Base-by-base conservation (phyloP, 352 stramenopile genomes). In the Globisporangium camurandrum region DNA sequence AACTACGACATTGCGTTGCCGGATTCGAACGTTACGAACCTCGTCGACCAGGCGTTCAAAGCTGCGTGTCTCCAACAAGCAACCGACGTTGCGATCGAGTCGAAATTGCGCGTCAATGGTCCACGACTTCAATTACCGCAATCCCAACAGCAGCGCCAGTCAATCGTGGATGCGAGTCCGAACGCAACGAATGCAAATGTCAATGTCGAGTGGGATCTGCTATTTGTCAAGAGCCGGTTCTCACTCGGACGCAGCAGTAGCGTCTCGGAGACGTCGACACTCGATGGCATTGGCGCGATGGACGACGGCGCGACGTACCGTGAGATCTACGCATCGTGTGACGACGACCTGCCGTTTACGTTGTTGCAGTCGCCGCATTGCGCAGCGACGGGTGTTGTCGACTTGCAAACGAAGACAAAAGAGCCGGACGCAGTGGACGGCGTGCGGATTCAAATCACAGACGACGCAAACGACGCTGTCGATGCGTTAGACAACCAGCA, bases 1-100 rank as follows among this genome's bases (percentile, higher is more conserved):
- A 89, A 90, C 44, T 93, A 88, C 57, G 73, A 84, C 38, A 51
- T 93, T 2, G 69, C 81, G 36, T 67, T 87, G 61, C 60, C 67
- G 10, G 62, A 52, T 0, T 53, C 61, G 4, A 57, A 42, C 1
- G 52, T 91, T 19, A 31, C 59, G 3, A 53, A 58, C 16, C 55
- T 66, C 8, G 70, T 93, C 22, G 75, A 90, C 14, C 77, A 88
- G 56, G 82, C 82, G 11, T 85, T 86, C 40, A 88, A 88, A 40
- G 80, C 82, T 4, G 73, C 88, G 37, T 78, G 66, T 24, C 54
- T 88, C 1, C 73, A 75, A 46, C 58, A 64, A 45, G 65, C 67
- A 3, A 88, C 80, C 1, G 75, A 87, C 49, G 50, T 56, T 2
- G 78, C 78, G 16, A 73, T 90, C 38, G 68, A 86, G 49, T 58